A percentile compares a stretch with the other conserved stretches of the same genome.
phyloP scores from a whole-genome alignment of 2,329 filamentous ascomycete species.

The Xylaria multiplex region DNA sequence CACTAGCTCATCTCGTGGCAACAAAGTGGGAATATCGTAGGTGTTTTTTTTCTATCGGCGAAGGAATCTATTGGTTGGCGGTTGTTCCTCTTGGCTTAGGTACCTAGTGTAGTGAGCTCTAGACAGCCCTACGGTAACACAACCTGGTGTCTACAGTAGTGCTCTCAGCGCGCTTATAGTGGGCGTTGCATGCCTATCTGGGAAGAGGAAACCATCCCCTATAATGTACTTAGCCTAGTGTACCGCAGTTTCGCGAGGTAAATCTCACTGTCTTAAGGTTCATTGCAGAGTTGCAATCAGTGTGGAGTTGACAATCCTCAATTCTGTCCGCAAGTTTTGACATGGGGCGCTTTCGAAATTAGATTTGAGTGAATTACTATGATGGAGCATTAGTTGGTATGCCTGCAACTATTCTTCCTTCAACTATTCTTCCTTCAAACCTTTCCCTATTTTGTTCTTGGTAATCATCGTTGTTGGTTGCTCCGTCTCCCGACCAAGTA shows the following conservation, averaged over 20 bases:
- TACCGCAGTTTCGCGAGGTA: neutral
- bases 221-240: too few relatives aligned
- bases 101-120: too few relatives aligned
- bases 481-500: neutral
- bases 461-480: slow-evolving; percentile 8
- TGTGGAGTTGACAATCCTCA: slow-evolving; percentile 19
- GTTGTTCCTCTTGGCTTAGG: neutral
- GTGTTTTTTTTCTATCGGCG: neutral
- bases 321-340: neutral
- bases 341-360: neutral
- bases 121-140: too few relatives aligned
- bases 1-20: neutral
- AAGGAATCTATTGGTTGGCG: slow-evolving; percentile 13
- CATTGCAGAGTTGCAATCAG: slow-evolving; percentile 28
- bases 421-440: neutral
- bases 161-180: too few relatives aligned
- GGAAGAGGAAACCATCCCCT: too few relatives aligned
- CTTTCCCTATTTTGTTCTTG: neutral
- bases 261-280: slow-evolving; percentile 14
- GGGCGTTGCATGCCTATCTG: too few relatives aligned
- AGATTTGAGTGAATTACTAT: slow-evolving; percentile 1
- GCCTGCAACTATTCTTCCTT: too few relatives aligned
- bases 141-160: too few relatives aligned
- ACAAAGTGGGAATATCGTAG: slow-evolving; percentile 26
- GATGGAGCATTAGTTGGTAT: neutral